These are phyloP conservation scores for Colletotrichum sp. DNA, from an alignment of 2,329 filamentous ascomycete genomes.

Conservation along the genomic window DNA sequence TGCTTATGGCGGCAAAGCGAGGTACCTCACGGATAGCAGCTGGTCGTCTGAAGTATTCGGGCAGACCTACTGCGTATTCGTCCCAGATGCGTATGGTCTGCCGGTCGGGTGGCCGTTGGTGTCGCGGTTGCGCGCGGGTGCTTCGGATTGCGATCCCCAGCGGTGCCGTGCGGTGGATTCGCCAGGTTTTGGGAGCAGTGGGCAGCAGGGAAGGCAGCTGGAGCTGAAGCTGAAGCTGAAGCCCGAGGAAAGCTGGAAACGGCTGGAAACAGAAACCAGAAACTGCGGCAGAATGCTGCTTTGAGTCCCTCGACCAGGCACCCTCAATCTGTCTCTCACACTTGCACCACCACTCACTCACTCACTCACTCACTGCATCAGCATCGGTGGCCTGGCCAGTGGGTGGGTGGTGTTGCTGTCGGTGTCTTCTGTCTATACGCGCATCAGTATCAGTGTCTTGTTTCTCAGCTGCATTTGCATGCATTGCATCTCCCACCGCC, in stretches of 20 bases:
- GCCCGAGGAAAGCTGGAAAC: not conserved
- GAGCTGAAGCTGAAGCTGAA: constrained; percentile 15
- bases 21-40: not conserved
- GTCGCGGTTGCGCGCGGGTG: constrained; percentile 3
- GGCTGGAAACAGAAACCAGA: not conserved
- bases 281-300: not conserved
- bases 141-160: constrained; percentile 10
- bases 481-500: constrained; percentile 10
- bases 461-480: constrained; percentile 12
- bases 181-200: not conserved
- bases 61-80: not conserved
- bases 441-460: not conserved
- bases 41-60: constrained; percentile 2
- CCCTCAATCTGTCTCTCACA: not conserved
- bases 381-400: too few species aligned
- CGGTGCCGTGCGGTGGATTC: not conserved
- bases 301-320: not conserved
- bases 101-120: constrained; percentile 6
- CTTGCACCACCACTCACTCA: not conserved
- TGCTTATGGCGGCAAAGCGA: not conserved
- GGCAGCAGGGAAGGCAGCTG: constrained; percentile 15
- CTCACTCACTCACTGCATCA: not conserved
- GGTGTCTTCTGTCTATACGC: not conserved
- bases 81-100: constrained; percentile 9
- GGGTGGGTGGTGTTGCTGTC: too few species aligned